Evolutionary conservation across 345 rosid species (phyloP), one percentile per base, ranked within the genome.

Genomic region (Arabis alpina): DNA sequence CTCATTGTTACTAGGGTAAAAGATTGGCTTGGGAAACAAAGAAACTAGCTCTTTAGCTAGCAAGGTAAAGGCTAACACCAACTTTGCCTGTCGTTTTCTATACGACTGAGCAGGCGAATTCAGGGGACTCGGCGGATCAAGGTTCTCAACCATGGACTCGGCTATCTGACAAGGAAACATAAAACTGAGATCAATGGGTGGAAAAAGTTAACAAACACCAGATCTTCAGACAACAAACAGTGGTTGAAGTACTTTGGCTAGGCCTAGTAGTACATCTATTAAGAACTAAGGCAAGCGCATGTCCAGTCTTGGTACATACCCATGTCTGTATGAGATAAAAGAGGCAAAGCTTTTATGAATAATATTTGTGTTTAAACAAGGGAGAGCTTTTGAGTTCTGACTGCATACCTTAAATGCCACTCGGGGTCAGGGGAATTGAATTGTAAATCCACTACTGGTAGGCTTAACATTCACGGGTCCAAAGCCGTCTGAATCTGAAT

Each of bases 401-500:
- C 43, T 12, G 57, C 51, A 2, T 75, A 75, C 78, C 78, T 68
- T 48, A 24, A 55, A 48, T 43, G 51, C 36, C 40, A 34, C 52
- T 47, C 5, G 4, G 30, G 59, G 30, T 84, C 80, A 82, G 11
- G 81, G 76, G 70, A 90, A 90, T 63, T 76, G 81, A 16, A 93
- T 73, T 36, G 92, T 80, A 74, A 86, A 88, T 27, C 97, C 98
- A 53, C 83, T 30, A 51, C 76, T 63, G 28, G 85, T 82, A 3
- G 75, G 79, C 59, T 76, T 82, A 9, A 87, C 76, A 66, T 86
- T 82, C 77, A 79, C 15, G 3, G 85, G 72, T 16, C 86, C 88
- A 60, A 86, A 85, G 12, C 85, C 91, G 10, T 83, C 95, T 15
- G 88, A 87, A 72, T 87, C 92, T 0, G 92, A 82, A 39, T 60